A percentile compares a stretch with the other conserved stretches of the same genome.
Conservation (phyloP, 2,329 filamentous ascomycete genomes). For the Penicillium sp. region DNA sequence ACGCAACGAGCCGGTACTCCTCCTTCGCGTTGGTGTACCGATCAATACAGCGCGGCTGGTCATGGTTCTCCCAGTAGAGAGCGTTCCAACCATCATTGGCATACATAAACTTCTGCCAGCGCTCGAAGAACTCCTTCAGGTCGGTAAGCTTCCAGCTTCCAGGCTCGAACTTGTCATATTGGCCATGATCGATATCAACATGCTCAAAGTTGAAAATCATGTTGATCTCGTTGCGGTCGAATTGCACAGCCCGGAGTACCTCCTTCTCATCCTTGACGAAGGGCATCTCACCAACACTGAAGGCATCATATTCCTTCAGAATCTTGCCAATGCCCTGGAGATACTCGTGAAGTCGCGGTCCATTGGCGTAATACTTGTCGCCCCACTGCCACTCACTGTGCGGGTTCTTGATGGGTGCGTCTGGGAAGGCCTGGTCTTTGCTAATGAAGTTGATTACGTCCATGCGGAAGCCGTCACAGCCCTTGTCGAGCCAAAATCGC, state of each 20-base stretch:
- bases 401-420: conserved; percentile 37
- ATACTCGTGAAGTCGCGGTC: conserved; percentile 58
- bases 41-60: conserved; percentile 61
- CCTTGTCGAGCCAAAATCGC: conserved; percentile 75
- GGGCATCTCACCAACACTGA: conserved; percentile 63
- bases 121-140: conserved; percentile 54
- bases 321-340: conserved; percentile 55
- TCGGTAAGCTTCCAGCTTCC: conserved; percentile 50
- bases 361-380: conserved; percentile 52
- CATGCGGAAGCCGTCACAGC: conserved; percentile 71
- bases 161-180: conserved; percentile 51
- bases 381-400: conserved; percentile 35
- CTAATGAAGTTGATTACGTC: conserved; percentile 73
- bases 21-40: conserved; percentile 55
- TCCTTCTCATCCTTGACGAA: conserved; percentile 49
- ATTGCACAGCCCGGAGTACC: conserved; percentile 54
- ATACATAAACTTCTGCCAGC: conserved; percentile 61
- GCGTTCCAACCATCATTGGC: conserved; percentile 63
- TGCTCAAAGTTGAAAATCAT: conserved; percentile 75
- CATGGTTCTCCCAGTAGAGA: conserved; percentile 65
- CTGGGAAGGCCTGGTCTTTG: conserved; percentile 58
- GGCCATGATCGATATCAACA: conserved; percentile 58
- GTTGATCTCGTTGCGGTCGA: conserved; percentile 59
- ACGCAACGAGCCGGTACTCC: conserved; percentile 49
- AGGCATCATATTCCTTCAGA: conserved; percentile 56